Evolutionary conservation across 768 basidiomycete genomes (phyloP).

Genomic region (Pisolithus tinctorius): DNA sequence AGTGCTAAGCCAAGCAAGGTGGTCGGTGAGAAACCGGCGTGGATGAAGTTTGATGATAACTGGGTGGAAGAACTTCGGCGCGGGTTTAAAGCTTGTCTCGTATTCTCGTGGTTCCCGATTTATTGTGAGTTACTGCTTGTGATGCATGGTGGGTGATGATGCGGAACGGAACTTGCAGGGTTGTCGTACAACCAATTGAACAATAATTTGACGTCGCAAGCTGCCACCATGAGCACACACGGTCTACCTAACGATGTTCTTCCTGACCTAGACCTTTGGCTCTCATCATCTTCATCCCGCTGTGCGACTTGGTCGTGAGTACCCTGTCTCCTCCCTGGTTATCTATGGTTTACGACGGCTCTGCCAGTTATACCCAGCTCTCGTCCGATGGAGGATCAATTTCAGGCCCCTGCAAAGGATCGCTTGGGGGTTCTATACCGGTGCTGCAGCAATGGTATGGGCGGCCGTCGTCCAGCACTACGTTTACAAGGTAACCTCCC

Average conservation of each 20-base stretch:
- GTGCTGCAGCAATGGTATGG: slow-evolving; percentile 56
- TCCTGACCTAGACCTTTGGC: slow-evolving; percentile 75
- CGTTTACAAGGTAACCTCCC: slow-evolving; percentile 46
- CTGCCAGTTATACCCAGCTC: slow-evolving; percentile 47
- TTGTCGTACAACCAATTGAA: slow-evolving; percentile 73
- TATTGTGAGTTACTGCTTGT: slow-evolving; percentile 42
- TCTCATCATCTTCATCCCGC: slow-evolving; percentile 68
- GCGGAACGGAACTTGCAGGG: slow-evolving; percentile 35
- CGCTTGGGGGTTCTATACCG: slow-evolving; percentile 49
- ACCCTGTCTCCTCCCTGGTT: background rate
- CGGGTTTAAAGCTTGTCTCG: slow-evolving; percentile 65
- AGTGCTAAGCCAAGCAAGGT: slow-evolving; percentile 57
- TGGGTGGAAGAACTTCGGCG: slow-evolving; percentile 76
- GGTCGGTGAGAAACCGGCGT: slow-evolving; percentile 37
- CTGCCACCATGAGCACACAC: slow-evolving; percentile 66
- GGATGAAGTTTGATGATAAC: slow-evolving; percentile 74
- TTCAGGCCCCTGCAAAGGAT: slow-evolving; percentile 59
- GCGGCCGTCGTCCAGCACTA: slow-evolving; percentile 70
- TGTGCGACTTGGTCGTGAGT: slow-evolving; percentile 51
- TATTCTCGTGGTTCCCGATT: slow-evolving; percentile 56
- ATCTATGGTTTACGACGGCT: background rate
- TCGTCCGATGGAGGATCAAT: slow-evolving; percentile 44
- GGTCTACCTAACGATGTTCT: slow-evolving; percentile 72
- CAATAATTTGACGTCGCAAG: slow-evolving; percentile 75
- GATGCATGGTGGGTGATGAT: background rate